Base-by-base conservation (phyloP, 2,329 filamentous ascomycete genomes). In the Pseudomassariella vexata region DNA sequence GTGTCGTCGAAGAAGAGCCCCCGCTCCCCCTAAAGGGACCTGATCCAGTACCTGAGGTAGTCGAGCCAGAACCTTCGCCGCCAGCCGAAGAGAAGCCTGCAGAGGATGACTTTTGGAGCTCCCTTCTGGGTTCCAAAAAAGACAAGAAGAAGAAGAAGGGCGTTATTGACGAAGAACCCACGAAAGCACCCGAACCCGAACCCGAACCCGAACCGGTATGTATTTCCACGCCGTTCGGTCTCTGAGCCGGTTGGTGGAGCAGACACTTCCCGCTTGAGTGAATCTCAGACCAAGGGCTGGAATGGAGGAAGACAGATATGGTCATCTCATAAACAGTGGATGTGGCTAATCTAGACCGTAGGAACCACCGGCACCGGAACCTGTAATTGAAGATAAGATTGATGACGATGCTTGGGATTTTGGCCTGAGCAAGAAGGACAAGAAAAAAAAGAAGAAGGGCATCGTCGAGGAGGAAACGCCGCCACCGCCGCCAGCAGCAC, bases 361-460 rank as follows among this genome's bases (percentile, higher is more conserved):
- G 19, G 26, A 28, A 30, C 38, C 18, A 37, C 41, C 38, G 8
- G 44, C 45, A 14, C 52, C 47, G 8, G 44, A 51, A 16, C 45
- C 52, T 1, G 48, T 49, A 14, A 36, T 39, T 21, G 41, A 56
- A 53, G 32, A 34, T 24, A 34, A 34, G 31, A 21, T 16, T 37
- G 54, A 49, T 32, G 56, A 56, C n/a, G 56, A 62, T 36, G 48
- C 50, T 25, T 56, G 48, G 50, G 49, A 45, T 16, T 60, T 54
- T 53, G 52, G 46, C 10, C 39, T 44, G 3, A 46, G 50, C 10
- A 45, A 43, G 15, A 54, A 53, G 30, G 55, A 56, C 24, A 49
- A 52, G 36, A 54, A 51, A 34, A 45, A 49, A 34, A 63, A 65
- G 42, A 65, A 63, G 39, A 60, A 60, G 36, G 60, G 50, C 6